Evolutionary conservation across 2,329 filamentous ascomycete species (phyloP).

Genomic region (Exserohilum rostratum): DNA sequence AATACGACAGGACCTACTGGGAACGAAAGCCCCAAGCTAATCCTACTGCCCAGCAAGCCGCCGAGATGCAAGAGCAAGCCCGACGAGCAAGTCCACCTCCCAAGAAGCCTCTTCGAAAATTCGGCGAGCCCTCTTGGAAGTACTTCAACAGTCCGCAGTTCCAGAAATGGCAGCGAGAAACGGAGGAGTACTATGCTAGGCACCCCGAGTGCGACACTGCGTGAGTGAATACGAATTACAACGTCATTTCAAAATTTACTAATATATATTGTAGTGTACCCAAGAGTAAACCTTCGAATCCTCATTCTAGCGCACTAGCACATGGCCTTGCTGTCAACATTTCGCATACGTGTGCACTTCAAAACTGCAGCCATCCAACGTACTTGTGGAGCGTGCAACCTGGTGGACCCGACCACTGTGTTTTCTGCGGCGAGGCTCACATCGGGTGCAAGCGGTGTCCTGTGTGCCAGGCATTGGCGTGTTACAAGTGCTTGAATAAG

Average conservation of each 20-base stretch:
- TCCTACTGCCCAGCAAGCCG: background rate
- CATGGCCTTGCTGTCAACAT: constrained; percentile 18
- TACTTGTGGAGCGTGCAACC: constrained; percentile 3
- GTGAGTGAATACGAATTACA: background rate
- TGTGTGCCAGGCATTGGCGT: constrained; percentile 21
- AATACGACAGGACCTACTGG: constrained; percentile 17
- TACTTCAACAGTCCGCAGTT: constrained; percentile 8
- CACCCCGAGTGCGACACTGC: constrained; percentile 7
- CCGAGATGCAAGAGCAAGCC: constrained; percentile 1
- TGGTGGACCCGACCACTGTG: constrained; percentile 11
- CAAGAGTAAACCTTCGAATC: background rate
- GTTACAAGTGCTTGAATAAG: constrained; percentile 9
- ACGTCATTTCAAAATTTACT: background rate
- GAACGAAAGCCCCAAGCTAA: background rate
- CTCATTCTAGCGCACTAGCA: background rate
- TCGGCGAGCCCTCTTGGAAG: constrained; percentile 3
- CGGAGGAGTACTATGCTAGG: background rate
- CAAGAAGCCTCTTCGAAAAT: constrained; percentile 7
- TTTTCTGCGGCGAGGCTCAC: constrained; percentile 13
- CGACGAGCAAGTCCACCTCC: constrained; percentile 8
- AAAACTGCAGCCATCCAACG: constrained; percentile 6
- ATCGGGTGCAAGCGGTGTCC: constrained; percentile 11
- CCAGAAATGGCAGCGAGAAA: constrained; percentile 7
- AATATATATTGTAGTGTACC: background rate
- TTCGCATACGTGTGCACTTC: constrained; percentile 10